Evolutionary conservation across 371 early-diverging fungal genomes (phyloP).

Genomic region (Rozella allomycis): DNA sequence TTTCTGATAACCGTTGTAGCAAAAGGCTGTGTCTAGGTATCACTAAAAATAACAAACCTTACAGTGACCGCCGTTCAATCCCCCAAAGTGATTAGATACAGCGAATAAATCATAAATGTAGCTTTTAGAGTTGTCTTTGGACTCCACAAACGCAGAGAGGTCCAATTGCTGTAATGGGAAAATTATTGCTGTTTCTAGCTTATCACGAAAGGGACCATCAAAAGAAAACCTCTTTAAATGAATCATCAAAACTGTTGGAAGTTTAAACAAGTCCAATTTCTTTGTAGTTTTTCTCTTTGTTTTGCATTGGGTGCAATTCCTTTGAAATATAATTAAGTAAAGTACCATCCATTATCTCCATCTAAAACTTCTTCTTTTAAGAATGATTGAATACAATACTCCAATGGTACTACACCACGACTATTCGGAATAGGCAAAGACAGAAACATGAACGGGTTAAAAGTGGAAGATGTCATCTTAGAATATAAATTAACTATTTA

Average conservation of each 20-base stretch:
- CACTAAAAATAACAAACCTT: no score
- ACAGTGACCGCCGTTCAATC: conserved; percentile 79
- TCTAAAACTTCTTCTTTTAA: conserved; percentile 60
- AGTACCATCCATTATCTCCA: conserved; percentile 61
- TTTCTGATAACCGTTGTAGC: conserved; percentile 44
- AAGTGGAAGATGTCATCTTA: conserved; percentile 56
- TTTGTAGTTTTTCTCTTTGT: conserved; percentile 47
- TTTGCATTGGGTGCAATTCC: conserved; percentile 66
- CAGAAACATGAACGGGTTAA: conserved; percentile 73
- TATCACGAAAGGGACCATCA: conserved; percentile 76
- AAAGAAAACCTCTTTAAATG: conserved; percentile 84
- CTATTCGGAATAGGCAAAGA: conserved; percentile 64
- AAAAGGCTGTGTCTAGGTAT: conserved; percentile 81
- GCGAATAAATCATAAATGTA: conserved; percentile 61
- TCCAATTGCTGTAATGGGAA: conserved; percentile 41
- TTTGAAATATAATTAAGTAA: conserved; percentile 1
- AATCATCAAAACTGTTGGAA: conserved; percentile 69
- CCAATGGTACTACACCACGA: conserved; percentile 31
- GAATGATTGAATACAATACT: conserved; percentile 65
- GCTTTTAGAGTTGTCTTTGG: neutral
- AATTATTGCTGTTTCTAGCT: conserved; percentile 62
- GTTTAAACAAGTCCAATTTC: conserved; percentile 41
- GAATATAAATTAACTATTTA: conserved; percentile 17
- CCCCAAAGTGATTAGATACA: conserved; percentile 86
- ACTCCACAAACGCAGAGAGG: neutral